A percentile compares a stretch with the other conserved stretches of the same genome.
Conservation (phyloP, 192 early-diverging fungal species). For the Kappamyces sp. region DNA sequence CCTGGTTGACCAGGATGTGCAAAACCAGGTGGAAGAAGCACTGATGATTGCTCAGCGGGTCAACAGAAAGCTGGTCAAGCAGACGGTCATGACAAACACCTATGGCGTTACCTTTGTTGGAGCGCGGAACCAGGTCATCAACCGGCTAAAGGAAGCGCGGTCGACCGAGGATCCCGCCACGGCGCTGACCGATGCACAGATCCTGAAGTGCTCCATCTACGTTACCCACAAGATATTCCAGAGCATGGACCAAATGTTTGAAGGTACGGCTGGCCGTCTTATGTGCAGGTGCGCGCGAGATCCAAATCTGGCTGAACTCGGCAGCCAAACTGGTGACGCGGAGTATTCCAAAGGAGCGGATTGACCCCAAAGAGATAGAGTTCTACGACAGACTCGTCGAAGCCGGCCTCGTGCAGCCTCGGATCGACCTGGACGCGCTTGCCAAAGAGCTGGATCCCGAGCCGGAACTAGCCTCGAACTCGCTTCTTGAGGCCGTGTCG, state of each 20-base stretch:
- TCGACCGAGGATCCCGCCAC: conserved; percentile 10
- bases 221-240: conserved; percentile 77
- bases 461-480: neutral
- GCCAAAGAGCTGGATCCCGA: neutral
- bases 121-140: conserved; percentile 78
- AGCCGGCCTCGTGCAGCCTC: conserved; percentile 29
- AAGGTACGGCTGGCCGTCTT: conserved; percentile 5
- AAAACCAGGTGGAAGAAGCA: conserved; percentile 55
- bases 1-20: conserved; percentile 63
- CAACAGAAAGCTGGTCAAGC: conserved; percentile 93
- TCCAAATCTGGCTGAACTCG: conserved; percentile 92
- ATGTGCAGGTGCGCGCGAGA: conserved; percentile 66
- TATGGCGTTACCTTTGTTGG: conserved; percentile 98
- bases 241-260: conserved; percentile 83
- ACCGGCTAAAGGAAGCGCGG: conserved; percentile 68
- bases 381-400: conserved; percentile 24
- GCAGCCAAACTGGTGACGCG: conserved; percentile 76
- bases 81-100: conserved; percentile 99
- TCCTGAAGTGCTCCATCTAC: conserved; percentile 61
- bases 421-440: neutral
- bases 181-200: conserved; percentile 63
- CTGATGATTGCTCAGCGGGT: conserved; percentile 62
- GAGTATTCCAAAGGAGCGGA: conserved; percentile 56
- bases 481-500: conserved; percentile 9
- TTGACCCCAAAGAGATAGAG: conserved; percentile 36